Percentiles rank a stretch among this genome's conserved stretches.
Conservation (phyloP, 768 basidiomycete genomes). For the Neoboletus subvelutipes region DNA sequence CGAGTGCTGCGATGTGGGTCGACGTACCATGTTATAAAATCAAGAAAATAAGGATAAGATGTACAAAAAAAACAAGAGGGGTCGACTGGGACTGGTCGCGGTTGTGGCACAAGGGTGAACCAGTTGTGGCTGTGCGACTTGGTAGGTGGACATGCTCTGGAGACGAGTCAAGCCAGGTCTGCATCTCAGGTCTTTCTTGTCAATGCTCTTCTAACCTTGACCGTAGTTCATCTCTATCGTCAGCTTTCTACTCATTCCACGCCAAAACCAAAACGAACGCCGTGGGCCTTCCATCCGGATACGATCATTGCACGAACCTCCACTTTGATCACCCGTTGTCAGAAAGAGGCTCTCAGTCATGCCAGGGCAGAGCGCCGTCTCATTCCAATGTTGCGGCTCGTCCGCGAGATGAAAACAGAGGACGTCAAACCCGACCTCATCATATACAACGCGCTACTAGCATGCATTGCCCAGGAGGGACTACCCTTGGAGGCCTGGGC, state of each 20-base stretch:
- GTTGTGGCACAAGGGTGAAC: constrained; percentile 18
- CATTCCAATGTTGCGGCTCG: constrained; percentile 42
- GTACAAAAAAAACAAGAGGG: constrained; percentile 17
- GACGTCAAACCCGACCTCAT: constrained; percentile 51
- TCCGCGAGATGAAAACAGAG: constrained; percentile 56
- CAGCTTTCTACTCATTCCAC: constrained; percentile 3
- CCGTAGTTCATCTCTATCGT: background rate
- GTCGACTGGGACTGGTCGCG: background rate
- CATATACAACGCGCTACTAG: constrained; percentile 59
- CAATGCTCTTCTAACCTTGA: background rate
- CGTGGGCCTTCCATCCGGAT: constrained; percentile 31
- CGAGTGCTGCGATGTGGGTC: background rate
- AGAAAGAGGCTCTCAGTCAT: constrained; percentile 31
- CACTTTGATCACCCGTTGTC: constrained; percentile 31
- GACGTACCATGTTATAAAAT: constrained; percentile 25
- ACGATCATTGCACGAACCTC: constrained; percentile 25
- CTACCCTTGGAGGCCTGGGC: constrained; percentile 57
- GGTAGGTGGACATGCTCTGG: constrained; percentile 8
- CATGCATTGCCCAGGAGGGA: constrained; percentile 44
- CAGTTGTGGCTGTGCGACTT: constrained; percentile 26
- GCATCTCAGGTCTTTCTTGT: too few species aligned
- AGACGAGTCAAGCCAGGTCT: background rate
- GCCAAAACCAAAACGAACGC: constrained; percentile 8
- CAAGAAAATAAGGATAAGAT: constrained; percentile 23
- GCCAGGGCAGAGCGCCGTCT: constrained; percentile 39